Evolutionary conservation across 169 alveolate genomes (phyloP).

Genomic region (Plasmodium adleri): DNA sequence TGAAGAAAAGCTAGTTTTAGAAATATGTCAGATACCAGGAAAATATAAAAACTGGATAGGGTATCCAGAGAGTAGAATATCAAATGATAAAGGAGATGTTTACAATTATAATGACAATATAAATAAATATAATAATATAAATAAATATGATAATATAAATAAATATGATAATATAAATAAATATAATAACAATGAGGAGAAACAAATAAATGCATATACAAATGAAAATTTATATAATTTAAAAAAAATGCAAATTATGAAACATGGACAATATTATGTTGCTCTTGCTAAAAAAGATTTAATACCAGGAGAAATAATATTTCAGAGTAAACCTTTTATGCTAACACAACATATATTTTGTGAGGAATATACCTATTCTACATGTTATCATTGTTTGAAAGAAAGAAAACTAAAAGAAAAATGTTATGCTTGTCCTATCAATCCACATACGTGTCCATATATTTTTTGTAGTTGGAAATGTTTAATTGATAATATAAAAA

Average conservation of each 20-base stretch:
- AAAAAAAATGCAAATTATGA: slow-evolving; percentile 11
- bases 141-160: neutral
- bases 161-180: neutral
- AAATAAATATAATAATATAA: neutral
- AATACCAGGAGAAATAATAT: slow-evolving; percentile 55
- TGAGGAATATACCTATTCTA: slow-evolving; percentile 41
- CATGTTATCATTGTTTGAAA: slow-evolving; percentile 91
- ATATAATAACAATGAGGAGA: neutral
- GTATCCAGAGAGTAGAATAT: slow-evolving; percentile 13
- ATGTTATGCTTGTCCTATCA: slow-evolving; percentile 87
- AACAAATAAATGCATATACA: neutral
- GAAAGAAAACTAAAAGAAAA: slow-evolving; percentile 81
- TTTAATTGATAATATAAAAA: slow-evolving; percentile 85
- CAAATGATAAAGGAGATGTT: neutral
- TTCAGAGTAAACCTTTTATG: slow-evolving; percentile 31
- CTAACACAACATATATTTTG: slow-evolving; percentile 41
- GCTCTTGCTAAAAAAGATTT: slow-evolving; percentile 35
- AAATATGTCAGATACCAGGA: slow-evolving; percentile 16
- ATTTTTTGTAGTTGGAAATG: slow-evolving; percentile 92
- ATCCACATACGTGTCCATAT: slow-evolving; percentile 90
- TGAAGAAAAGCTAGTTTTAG: slow-evolving; percentile 35
- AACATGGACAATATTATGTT: slow-evolving; percentile 17
- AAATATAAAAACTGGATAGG: slow-evolving; percentile 33
- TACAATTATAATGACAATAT: neutral
- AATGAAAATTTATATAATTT: neutral